phyloP scores from a whole-genome alignment of 805 yeast species.

The Candida nemodendra region DNA sequence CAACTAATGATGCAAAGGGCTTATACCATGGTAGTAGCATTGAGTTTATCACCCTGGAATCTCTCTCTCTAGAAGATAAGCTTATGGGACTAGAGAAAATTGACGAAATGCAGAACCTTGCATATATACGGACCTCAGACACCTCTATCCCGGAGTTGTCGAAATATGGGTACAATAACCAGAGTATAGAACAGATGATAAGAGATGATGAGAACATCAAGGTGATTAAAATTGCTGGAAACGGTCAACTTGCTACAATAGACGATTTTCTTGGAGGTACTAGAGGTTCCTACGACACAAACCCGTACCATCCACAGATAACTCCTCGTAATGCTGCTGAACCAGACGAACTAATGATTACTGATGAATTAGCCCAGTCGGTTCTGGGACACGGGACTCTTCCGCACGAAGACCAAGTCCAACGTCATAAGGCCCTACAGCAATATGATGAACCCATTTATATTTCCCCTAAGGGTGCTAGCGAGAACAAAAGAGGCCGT shows the following conservation, averaged over 20 bases:
- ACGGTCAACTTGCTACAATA: constrained; percentile 28
- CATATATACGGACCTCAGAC: neutral
- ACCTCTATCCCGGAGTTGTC: neutral
- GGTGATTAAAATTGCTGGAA: constrained; percentile 24
- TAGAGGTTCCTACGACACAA: neutral
- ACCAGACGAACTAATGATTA: constrained; percentile 17
- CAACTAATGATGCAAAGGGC: constrained; percentile 14
- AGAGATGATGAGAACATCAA: constrained; percentile 33
- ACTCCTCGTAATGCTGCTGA: constrained; percentile 4
- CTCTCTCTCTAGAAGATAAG: constrained; percentile 24
- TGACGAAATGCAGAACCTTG: neutral
- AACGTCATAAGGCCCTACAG: constrained; percentile 4
- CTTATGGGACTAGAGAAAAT: neutral
- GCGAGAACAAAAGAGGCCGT: neutral
- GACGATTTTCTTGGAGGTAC: constrained; percentile 27
- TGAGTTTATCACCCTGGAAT: constrained; percentile 32
- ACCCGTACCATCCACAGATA: neutral
- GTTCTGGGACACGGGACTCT: constrained; percentile 22
- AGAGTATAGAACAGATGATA: constrained; percentile 30
- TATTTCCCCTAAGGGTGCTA: neutral
- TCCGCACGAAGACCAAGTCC: neutral
- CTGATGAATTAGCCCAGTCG: constrained; percentile 28
- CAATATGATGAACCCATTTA: neutral
- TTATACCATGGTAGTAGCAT: constrained; percentile 29
- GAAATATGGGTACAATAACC: constrained; percentile 27